These are phyloP conservation scores for Striga hermonthica DNA, from an alignment of 305 asterid species.

Conservation along the genomic window DNA sequence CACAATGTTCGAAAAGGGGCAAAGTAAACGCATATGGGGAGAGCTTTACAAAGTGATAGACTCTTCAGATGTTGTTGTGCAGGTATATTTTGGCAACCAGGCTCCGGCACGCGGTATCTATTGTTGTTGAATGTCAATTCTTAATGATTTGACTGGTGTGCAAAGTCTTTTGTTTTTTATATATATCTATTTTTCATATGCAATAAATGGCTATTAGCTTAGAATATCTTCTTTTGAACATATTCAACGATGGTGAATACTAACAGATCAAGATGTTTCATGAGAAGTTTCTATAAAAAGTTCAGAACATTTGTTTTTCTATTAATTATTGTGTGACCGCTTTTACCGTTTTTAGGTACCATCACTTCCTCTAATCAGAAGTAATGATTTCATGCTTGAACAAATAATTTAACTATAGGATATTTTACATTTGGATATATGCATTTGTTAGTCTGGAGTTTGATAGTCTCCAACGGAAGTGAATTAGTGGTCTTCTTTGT, in stretches of 20 bases:
- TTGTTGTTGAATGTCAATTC: neutral
- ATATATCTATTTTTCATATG: neutral
- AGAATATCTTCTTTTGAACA: neutral
- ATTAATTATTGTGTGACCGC: no score
- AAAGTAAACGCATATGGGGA: constrained; percentile 99
- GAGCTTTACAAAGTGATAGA: constrained; percentile 96
- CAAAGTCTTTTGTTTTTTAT: neutral
- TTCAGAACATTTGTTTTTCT: neutral
- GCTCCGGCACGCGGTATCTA: neutral
- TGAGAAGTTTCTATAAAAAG: neutral
- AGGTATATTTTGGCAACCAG: constrained; percentile 43
- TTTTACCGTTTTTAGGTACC: no score
- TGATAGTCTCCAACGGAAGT: no score
- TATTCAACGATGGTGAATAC: neutral
- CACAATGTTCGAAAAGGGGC: constrained; percentile 93
- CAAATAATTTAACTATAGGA: no score
- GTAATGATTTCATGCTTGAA: no score
- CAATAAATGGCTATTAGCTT: constrained; percentile 15
- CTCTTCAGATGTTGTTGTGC: constrained; percentile 91
- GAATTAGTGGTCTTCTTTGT: neutral
- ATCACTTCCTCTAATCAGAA: no score
- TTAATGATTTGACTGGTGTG: neutral
- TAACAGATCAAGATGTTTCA: neutral
- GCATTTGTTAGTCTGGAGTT: no score
- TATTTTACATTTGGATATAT: no score